Base-by-base conservation (phyloP, 257 asterid genomes). In the Phtheirospermum japonicum region DNA sequence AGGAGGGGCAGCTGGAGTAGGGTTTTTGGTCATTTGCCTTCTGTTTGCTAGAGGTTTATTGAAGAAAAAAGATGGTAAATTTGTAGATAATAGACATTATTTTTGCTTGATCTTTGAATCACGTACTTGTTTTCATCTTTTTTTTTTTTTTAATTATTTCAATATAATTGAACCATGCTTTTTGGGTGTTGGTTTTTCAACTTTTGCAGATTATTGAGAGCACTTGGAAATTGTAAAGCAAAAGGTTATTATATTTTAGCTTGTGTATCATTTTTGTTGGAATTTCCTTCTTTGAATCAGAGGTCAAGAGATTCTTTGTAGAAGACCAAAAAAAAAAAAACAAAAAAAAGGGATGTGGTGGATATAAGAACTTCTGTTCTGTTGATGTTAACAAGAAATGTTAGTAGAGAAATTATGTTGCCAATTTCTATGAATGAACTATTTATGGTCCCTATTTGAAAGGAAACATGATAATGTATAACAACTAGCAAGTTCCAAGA, bases 1-100 rank as follows among this genome's bases (percentile, higher is more conserved):
- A 57, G 99, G 99, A 84, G 99, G 99, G 73, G 99, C 97, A 54
- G 99, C 95, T n/a, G 96, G 96, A 23, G 96, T 93, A 57, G 97
- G 95, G 33, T 84, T 93, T 77, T 65, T 93, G 72, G 83, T 90
- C 69, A 89, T 89, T 72, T 84, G 70, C 73, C 49, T 84, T 83
- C 88, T 93, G 55, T 89, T 89, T 82, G 90, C 87, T 45, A 89
- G 90, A 80, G 66, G 70, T 53, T 71, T 82, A 64, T n/a, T 77
- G 77, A 93, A 89, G 94, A 85, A 81, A 79, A 95, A 80, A 78
- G 94, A 85, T 77, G 97, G 99, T 82, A 75, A 83, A 83, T 59
- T n/a, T 17, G 48, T 3, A 2, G 46, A 11, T 39, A n/a, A 57
- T 31, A 57, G 48, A 17, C 9, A 7, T 17, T n/a, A 23, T 23